phyloP scores from a whole-genome alignment of 2,329 filamentous ascomycete species.

The Colletotrichum karsti region DNA sequence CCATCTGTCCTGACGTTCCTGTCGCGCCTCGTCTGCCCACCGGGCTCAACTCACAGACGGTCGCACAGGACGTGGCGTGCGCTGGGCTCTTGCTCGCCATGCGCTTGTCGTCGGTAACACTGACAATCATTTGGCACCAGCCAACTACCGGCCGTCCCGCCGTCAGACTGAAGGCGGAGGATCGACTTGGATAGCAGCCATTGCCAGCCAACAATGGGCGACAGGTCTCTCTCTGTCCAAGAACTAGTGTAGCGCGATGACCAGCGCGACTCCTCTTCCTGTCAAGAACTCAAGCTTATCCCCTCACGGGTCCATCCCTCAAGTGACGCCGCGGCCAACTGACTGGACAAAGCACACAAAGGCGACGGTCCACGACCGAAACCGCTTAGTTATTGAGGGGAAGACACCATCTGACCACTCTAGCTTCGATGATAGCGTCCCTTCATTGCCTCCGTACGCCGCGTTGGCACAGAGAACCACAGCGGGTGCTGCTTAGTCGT shows the following conservation, averaged over 20 bases:
- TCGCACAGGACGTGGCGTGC: constrained; percentile 13
- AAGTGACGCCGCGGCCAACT: neutral
- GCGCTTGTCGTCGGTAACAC: neutral
- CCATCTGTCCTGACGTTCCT: neutral
- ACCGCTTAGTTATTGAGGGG: neutral
- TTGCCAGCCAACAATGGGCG: neutral
- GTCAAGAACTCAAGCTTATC: neutral
- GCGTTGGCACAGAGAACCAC: neutral
- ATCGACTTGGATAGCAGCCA: constrained; percentile 7
- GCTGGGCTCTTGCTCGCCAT: neutral
- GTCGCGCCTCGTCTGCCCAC: neutral
- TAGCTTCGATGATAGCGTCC: neutral
- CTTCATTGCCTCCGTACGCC: neutral
- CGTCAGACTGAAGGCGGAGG: constrained; percentile 2
- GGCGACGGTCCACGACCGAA: neutral
- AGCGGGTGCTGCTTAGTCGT: neutral
- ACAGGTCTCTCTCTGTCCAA: too few species aligned
- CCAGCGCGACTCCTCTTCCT: neutral
- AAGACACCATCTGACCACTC: constrained; percentile 15
- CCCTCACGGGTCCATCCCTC: neutral
- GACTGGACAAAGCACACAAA: constrained; percentile 11
- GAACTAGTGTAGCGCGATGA: neutral
- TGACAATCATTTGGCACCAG: constrained; percentile 6
- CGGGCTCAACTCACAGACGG: constrained; percentile 1
- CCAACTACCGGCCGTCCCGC: constrained; percentile 13